phyloP scores from a whole-genome alignment of 768 basidiomycete species.

The Amanita inopinata region DNA sequence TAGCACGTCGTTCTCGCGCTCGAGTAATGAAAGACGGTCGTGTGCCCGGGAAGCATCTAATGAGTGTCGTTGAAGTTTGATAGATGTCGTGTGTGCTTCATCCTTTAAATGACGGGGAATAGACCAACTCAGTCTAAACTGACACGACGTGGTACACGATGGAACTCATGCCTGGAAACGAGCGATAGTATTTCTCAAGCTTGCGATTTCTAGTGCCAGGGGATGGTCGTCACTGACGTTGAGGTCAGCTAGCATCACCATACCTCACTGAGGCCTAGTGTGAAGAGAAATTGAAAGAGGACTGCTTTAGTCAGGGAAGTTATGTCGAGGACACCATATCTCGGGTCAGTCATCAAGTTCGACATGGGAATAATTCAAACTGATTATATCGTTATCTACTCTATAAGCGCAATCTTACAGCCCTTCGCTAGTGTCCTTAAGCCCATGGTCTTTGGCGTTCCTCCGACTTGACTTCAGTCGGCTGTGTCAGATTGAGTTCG shows the following conservation, averaged over 20 bases:
- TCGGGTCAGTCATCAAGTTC: no score
- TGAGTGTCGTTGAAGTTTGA: slow-evolving; percentile 57
- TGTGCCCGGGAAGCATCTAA: slow-evolving; percentile 41
- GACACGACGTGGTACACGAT: slow-evolving; percentile 4
- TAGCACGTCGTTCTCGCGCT: slow-evolving; percentile 50
- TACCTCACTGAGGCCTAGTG: slow-evolving; percentile 2
- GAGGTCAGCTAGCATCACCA: slow-evolving; percentile 7
- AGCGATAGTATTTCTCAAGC: slow-evolving; percentile 33
- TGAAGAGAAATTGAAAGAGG: no score
- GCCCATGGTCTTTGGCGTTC: no score
- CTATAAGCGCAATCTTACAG: no score
- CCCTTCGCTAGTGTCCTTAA: no score
- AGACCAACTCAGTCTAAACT: slow-evolving; percentile 10
- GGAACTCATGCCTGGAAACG: slow-evolving; percentile 37
- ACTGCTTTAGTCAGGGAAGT: no score
- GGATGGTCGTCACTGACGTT: slow-evolving; percentile 23
- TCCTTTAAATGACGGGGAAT: slow-evolving; percentile 31
- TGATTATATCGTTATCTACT: no score
- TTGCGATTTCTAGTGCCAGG: slow-evolving; percentile 33
- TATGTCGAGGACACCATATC: no score
- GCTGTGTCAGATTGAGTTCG: no score
- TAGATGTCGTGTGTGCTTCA: slow-evolving; percentile 55
- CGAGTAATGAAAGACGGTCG: slow-evolving; percentile 38
- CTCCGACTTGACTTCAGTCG: no score
- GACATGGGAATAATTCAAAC: no score